Base-by-base conservation (phyloP, 306 rosid genomes). In the Cotoneaster glaucophyllus region DNA sequence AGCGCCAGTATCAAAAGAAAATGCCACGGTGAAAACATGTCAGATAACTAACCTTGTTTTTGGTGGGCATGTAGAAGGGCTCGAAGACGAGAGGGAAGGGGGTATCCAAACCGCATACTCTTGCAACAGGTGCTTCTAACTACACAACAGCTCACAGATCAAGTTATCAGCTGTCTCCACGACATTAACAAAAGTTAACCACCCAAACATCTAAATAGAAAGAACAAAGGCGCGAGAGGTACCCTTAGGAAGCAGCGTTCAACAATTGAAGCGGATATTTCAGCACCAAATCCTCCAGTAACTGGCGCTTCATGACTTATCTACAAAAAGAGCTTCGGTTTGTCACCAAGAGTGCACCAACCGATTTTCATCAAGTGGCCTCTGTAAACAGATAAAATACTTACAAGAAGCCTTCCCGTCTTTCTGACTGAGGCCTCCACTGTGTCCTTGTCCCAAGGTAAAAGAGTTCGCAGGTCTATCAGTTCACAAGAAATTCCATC, bases 231-330 rank as follows among this genome's bases (percentile, higher is more conserved):
- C 39, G 31, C 34, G 31, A 70, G 77, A 79, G 39, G 87, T 89
- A 92, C 99, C 97, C 91, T 85, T 77, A 85, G 82, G 87, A 95
- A 95, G 90, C 99, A 95, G 58, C 98, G 90, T 76, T 92, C 96
- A 66, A 88, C 82, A 63, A 95, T 88, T 58, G 99, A 92, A 79
- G 99, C 97, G 0, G 98, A 88, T 74, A 95, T 85, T 90, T 95
- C 99, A 70, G 98, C 98, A 62, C 99, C 98, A 82, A 95, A 95
- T 67, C 98, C 99, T 77, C 97, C 97, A 0, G 98, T 95, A 24
- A 92, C 84, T 0, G 97, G 98, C 83, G 99, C 99, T 88, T 95
- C 99, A 82, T 95, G 99, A 85, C 99, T 95, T 81, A 95, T 81
- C 99, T 95, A 76, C 85, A 87, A 21, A 25, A 19, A 57, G 41